Conservation (phyloP, 345 rosid species). For the Eutrema yunnanense region DNA sequence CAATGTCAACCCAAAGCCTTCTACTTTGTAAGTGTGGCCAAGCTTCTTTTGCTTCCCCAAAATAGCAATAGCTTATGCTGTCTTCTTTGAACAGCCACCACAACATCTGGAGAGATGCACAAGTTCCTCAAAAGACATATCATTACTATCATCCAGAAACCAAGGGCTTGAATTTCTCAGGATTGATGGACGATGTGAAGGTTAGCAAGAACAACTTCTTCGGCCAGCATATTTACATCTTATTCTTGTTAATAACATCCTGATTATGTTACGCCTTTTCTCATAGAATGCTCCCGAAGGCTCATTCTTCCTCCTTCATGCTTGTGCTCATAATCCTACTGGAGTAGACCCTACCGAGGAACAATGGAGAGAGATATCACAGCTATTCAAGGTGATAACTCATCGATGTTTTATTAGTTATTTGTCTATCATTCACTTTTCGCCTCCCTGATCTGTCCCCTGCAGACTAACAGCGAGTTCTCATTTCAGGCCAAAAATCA, state of each 20-base stretch:
- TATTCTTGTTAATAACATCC: not conserved
- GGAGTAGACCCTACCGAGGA: slow-evolving; percentile 96
- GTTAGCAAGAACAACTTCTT: slow-evolving; percentile 32
- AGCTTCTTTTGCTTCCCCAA: slow-evolving; percentile 1
- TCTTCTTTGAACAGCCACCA: slow-evolving; percentile 68
- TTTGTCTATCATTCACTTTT: not conserved
- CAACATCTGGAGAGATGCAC: slow-evolving; percentile 97
- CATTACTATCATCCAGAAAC: slow-evolving; percentile 89
- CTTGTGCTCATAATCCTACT: slow-evolving; percentile 93
- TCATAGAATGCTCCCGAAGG: slow-evolving; percentile 84
- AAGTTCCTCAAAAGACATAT: slow-evolving; percentile 69
- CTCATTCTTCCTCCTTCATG: slow-evolving; percentile 90
- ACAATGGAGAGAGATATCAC: slow-evolving; percentile 92
- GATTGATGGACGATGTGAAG: slow-evolving; percentile 84
- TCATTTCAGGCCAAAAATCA: slow-evolving; percentile 65
- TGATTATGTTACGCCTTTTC: not conserved
- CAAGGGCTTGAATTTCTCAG: slow-evolving; percentile 78
- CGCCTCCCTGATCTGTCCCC: not conserved
- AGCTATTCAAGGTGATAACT: slow-evolving; percentile 60
- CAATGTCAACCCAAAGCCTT: not conserved
- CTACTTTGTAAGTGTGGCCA: not conserved
- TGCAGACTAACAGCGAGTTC: slow-evolving; percentile 1
- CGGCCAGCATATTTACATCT: not conserved
- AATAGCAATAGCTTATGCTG: not conserved
- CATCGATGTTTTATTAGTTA: not conserved